Base-by-base conservation (phyloP, 306 rosid genomes). In the Cucurbita pepo region DNA sequence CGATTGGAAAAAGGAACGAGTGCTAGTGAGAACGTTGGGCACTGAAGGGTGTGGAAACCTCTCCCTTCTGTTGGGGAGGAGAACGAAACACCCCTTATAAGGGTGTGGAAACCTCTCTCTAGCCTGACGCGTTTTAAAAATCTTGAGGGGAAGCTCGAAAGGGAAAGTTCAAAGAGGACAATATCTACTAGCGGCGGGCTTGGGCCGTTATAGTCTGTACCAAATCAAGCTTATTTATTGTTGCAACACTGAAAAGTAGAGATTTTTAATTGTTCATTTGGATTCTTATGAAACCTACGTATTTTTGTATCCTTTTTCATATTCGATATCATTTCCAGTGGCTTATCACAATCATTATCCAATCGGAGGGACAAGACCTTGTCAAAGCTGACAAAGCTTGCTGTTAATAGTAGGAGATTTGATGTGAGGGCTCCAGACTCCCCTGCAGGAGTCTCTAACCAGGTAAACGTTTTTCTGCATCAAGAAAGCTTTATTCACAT, bases 331-430 rank as follows among this genome's bases (percentile, higher is more conserved):
- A 76, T 79, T 75, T 48, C 82, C 83, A 90, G 98, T 14, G 85
- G 88, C 71, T 44, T 81, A 69, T 86, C 99, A 55, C 96, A 82
- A 43, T 91, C 99, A 5, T 88, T 22, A 69, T 86, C 98, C 36
- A 87, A 47, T 81, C 91, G 75, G 81, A 84, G 97, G 82, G 97
- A 89, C 14, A 86, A 86, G 87, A 78, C 76, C 72, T 76, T 88
- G 72, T 82, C 94, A 65, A 87, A 90, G 80, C 74, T 94, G 76
- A 88, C 98, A 55, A 90, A 81, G 66, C 94, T 94, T 75, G 88
- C 97, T 71, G 87, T 90, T 79, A 91, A 85, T 79, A 88, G 78
- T 63, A 78, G 85, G 80, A 83, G 79, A 69, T 94, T 89, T 40
- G 94, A 94, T 79, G 92, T 78, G 52, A 84, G 91, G 82, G 75